phyloP scores from a whole-genome alignment of 768 basidiomycete species.

The Boletus reticulatus region DNA sequence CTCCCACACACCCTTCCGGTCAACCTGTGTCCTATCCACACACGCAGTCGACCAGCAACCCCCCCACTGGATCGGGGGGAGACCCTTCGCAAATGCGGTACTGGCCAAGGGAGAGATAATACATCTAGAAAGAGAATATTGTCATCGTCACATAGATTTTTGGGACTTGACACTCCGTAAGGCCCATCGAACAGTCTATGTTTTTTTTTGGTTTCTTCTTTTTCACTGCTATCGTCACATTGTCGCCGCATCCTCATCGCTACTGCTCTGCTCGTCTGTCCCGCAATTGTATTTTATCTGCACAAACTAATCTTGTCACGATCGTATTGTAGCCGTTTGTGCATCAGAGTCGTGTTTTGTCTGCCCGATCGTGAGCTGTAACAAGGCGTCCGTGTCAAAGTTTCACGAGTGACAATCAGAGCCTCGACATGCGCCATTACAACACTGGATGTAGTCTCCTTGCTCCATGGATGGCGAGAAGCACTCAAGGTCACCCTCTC shows the following conservation, averaged over 20 bases:
- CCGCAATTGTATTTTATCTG: constrained; percentile 18
- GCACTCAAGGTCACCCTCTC: neutral
- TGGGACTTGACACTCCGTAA: constrained; percentile 13
- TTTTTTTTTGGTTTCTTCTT: neutral
- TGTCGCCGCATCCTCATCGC: constrained; percentile 7
- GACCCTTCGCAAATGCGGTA: constrained; percentile 27
- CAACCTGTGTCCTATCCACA: constrained; percentile 30
- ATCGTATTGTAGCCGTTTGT: neutral
- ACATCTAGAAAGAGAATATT: constrained; percentile 5
- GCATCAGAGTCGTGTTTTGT: constrained; percentile 19
- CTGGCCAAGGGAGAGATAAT: constrained; percentile 25
- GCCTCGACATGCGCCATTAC: neutral
- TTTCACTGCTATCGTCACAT: constrained; percentile 10
- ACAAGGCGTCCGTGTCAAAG: constrained; percentile 7
- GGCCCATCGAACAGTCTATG: neutral
- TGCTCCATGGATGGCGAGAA: constrained; percentile 10
- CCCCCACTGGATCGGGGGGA: constrained; percentile 29
- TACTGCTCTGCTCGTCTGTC: constrained; percentile 7
- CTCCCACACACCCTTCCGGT: constrained; percentile 15
- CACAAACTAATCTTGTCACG: constrained; percentile 12
- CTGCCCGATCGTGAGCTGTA: constrained; percentile 4
- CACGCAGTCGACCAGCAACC: constrained; percentile 18
- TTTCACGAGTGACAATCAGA: constrained; percentile 16
- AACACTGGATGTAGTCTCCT: neutral
- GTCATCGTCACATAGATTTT: constrained; percentile 11